phyloP scores from a whole-genome alignment of 371 early-diverging fungal genomes.

The Apophysomyces trapeziformis region DNA sequence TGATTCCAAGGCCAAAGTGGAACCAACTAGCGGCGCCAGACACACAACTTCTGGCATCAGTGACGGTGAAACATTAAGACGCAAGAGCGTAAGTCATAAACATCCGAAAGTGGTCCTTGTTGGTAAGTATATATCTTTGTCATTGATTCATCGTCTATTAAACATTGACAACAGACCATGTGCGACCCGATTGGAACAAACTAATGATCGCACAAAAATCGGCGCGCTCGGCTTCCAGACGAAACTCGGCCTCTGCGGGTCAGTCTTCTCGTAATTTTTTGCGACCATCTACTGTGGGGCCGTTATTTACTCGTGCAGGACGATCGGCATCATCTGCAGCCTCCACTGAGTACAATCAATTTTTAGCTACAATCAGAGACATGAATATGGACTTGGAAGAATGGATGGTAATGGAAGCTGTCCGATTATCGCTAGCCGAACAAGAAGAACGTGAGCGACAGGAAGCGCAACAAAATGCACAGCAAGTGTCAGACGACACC shows the following conservation, averaged over 20 bases:
- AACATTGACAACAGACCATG: constrained; percentile 59
- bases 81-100: constrained; percentile 63
- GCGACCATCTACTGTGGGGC: constrained; percentile 28
- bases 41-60: constrained; percentile 50
- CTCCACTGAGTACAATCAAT: constrained; percentile 62
- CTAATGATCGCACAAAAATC: constrained; percentile 35
- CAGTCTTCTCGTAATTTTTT: constrained; percentile 21
- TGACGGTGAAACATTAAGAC: constrained; percentile 39
- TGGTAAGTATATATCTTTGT: constrained; percentile 49
- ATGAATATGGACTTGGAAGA: constrained; percentile 88
- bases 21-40: constrained; percentile 34
- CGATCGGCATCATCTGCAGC: constrained; percentile 49
- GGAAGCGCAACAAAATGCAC: background rate
- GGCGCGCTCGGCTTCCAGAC: constrained; percentile 43
- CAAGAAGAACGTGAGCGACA: constrained; percentile 49
- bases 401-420: constrained; percentile 91
- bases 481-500: background rate
- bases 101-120: constrained; percentile 74
- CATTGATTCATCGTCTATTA: background rate
- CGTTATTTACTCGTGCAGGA: constrained; percentile 41
- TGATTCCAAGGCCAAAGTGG: constrained; percentile 2
- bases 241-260: constrained; percentile 51
- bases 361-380: constrained; percentile 65
- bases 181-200: constrained; percentile 76
- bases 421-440: constrained; percentile 74